A percentile compares a stretch with the other conserved stretches of the same genome.
Conservation (phyloP, 352 stramenopile genomes). For the Plasmopara muralis region DNA sequence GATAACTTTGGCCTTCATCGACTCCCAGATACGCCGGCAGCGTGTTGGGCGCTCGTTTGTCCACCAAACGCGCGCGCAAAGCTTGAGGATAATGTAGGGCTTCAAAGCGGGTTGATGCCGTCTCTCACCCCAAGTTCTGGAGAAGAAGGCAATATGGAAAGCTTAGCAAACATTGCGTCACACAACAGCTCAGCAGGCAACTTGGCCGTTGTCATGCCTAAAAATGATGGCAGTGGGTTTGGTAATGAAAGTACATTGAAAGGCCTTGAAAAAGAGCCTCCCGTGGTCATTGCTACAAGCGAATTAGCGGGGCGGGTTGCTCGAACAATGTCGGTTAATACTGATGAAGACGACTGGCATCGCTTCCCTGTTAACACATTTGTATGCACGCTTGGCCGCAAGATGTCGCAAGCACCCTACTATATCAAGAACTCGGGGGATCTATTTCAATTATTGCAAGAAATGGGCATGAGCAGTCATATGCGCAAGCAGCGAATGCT, state of each 20-base stretch:
- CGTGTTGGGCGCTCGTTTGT: slow-evolving; percentile 72
- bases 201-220: not conserved
- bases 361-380: slow-evolving; percentile 81
- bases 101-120: slow-evolving; percentile 5
- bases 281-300: slow-evolving; percentile 10
- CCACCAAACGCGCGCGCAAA: slow-evolving; percentile 53
- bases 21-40: slow-evolving; percentile 64
- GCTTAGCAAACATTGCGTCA: not conserved
- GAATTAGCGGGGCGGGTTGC: slow-evolving; percentile 13
- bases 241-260: not conserved
- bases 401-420: slow-evolving; percentile 78
- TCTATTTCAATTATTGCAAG: slow-evolving; percentile 75
- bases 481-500: slow-evolving; percentile 66
- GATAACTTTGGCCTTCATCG: slow-evolving; percentile 69
- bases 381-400: slow-evolving; percentile 74
- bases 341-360: slow-evolving; percentile 46
- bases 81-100: slow-evolving; percentile 35
- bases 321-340: slow-evolving; percentile 26
- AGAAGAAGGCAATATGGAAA: slow-evolving; percentile 1
- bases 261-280: slow-evolving; percentile 8
- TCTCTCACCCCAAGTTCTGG: slow-evolving; percentile 4
- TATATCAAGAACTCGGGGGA: slow-evolving; percentile 85
- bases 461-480: slow-evolving; percentile 81
- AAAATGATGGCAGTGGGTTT: slow-evolving; percentile 2
- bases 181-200: slow-evolving; percentile 7